Evolutionary conservation across 345 rosid genomes (phyloP).

Genomic region (Viola odorata): DNA sequence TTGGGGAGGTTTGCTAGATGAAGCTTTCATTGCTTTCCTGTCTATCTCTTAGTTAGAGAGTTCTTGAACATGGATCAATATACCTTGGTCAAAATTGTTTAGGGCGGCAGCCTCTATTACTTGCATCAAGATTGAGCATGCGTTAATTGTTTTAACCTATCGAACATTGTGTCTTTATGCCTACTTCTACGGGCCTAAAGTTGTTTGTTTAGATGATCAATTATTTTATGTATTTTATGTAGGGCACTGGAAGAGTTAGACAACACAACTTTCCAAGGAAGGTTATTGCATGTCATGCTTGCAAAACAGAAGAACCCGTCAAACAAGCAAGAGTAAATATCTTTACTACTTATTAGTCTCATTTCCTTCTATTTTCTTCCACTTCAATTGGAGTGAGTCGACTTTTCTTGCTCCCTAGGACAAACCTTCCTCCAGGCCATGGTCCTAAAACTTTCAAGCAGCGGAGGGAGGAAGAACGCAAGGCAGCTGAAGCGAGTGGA

Average conservation of each 20-base stretch:
- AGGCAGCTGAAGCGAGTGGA: constrained; percentile 88
- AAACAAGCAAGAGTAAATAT: constrained; percentile 53
- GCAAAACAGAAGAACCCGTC: constrained; percentile 46
- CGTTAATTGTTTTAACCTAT: no score
- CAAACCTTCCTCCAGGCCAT: constrained; percentile 21
- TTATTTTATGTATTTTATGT: constrained; percentile 16
- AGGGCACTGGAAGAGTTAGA: constrained; percentile 81
- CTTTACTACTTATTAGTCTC: constrained; percentile 1
- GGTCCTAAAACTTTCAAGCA: constrained; percentile 68
- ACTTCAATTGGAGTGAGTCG: not conserved
- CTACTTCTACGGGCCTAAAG: not conserved
- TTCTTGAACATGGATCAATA: no score
- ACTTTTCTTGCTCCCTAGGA: constrained; percentile 23
- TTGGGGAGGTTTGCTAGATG: no score
- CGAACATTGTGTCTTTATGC: no score
- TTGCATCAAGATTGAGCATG: no score
- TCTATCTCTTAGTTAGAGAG: no score
- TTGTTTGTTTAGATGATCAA: not conserved
- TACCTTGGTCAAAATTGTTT: no score
- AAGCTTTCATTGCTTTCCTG: no score
- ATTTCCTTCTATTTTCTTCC: constrained; percentile 1
- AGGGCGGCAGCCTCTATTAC: no score
- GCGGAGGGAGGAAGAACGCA: constrained; percentile 68
- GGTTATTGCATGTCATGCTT: constrained; percentile 82
- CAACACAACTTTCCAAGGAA: constrained; percentile 79